Base-by-base conservation (phyloP, 306 rosid species). In the Medicago ruthenica region DNA sequence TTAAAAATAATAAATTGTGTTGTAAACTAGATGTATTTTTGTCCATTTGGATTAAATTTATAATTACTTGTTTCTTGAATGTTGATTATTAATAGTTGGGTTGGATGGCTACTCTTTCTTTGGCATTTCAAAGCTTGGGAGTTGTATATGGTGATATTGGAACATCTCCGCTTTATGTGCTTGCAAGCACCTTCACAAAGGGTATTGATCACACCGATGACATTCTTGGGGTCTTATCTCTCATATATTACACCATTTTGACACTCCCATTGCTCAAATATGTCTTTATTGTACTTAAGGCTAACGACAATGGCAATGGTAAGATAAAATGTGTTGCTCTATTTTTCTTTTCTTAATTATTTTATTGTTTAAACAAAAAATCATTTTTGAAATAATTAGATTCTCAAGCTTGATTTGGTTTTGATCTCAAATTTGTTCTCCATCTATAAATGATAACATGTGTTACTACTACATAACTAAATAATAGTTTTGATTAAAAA, bases 141-240 rank as follows among this genome's bases (percentile, higher is more conserved):
- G 22, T 74, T 45, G 78, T 74, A 1, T 74, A 74, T 60, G 78
- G 78, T 74, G 78, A 74, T 10, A 10, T 74, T 27, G 70, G 78
- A 1, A 74, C 70, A 60, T 74, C 78, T 7, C 78, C 78, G 7
- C 34, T 74, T 5, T 74, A 60, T 31, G 70, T 74, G 20, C 8
- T 15, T 6, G 13, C 70, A 3, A 34, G 78, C 20, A 45, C 22
- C 0, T 74, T 74, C 61, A 1, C 47, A 3, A 2, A 74, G 2
- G 45, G 45, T 0, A 60, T 44, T 6, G 1, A 6, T 10, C 10
- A 44, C 42, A 24, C 0, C 0, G 59, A 74, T 5, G 78, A 74
- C 70, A 74, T 74, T 37, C 47, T 74, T 0, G 70, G 78, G 0
- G 13, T 45, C 6, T 74, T 74, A 16, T 74, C 78, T 60, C 42